Evolutionary conservation across 2,329 filamentous ascomycete genomes (phyloP).

Genomic region (Stemphylium lycopersici): DNA sequence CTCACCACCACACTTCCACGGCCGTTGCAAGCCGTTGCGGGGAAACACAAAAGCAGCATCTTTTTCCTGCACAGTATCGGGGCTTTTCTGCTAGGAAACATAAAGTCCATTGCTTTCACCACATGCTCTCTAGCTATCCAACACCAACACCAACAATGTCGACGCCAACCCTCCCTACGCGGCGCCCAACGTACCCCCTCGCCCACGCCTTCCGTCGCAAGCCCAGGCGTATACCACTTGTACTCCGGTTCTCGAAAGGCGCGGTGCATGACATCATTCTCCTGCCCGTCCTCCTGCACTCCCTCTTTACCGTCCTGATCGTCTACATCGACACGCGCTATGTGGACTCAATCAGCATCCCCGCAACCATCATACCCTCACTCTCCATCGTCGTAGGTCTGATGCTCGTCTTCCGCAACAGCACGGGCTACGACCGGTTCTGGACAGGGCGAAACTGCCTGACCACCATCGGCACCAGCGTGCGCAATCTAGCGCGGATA

Average conservation of each 20-base stretch:
- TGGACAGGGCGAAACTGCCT: slow-evolving; percentile 66
- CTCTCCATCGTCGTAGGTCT: slow-evolving; percentile 70
- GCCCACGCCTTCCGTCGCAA: slow-evolving; percentile 55
- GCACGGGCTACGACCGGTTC: slow-evolving; percentile 68
- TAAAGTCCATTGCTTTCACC: neutral
- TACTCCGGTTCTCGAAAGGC: slow-evolving; percentile 68
- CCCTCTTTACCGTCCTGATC: slow-evolving; percentile 63
- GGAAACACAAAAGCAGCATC: slow-evolving; percentile 2
- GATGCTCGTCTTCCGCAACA: slow-evolving; percentile 71
- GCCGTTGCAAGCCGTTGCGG: neutral
- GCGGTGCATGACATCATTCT: slow-evolving; percentile 66
- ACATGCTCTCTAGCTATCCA: neutral
- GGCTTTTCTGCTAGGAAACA: neutral
- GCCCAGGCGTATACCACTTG: slow-evolving; percentile 64
- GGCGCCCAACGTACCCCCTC: slow-evolving; percentile 53
- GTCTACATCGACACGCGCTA: slow-evolving; percentile 62
- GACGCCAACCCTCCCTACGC: slow-evolving; percentile 18
- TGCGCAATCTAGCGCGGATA: slow-evolving; percentile 65
- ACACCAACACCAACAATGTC: slow-evolving; percentile 8
- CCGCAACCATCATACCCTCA: slow-evolving; percentile 65
- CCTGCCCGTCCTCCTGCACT: slow-evolving; percentile 63
- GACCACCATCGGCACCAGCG: slow-evolving; percentile 61
- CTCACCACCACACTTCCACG: neutral
- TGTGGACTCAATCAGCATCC: slow-evolving; percentile 60
- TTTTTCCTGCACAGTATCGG: neutral